Evolutionary conservation across 106 monocot genomes (phyloP), one percentile per base, ranked within the genome.

Genomic region (Cymbidium sinense): DNA sequence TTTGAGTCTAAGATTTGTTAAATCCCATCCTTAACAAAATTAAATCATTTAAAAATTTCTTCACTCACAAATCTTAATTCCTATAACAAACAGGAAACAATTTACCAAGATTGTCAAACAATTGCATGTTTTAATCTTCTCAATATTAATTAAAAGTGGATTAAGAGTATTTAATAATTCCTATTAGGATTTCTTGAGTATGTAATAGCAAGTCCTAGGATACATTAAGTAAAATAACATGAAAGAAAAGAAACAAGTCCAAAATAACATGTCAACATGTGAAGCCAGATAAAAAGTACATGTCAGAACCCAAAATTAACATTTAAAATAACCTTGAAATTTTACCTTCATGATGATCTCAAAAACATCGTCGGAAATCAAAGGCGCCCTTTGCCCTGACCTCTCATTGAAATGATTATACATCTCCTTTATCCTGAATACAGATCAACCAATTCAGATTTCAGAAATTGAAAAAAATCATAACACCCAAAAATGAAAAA

Each of bases 271-370:
- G n/a, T 1, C 69, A 69, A 12, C 17, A 34, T 33, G 34, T 33
- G 11, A 34, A 69, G 34, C 31, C 28, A 25, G 28, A 17, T 28
- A 4, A 69, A 34, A 71, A 15, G 37, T n/a, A 2, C 71, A 35
- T 18, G n/a, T 71, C 12, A 17, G 9, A 39, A 23, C 0, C 20
- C 18, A 71, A 71, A 36, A 71, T 17, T 1, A 35, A 8, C 19
- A 71, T 1, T 8, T 71, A 50, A 28, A 50, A 33, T 15, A 75
- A 50, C 11, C 44, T 9, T 13, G n/a, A 23, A 75, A 51, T 1
- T 12, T 80, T 61, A 93, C 95, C 95, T 90, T 89, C 93, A 95
- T 90, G 81, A 95, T 93, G 39, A 95, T 93, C 34, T 87, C 88
- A 82, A 87, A 93, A n/a, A 95, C 85, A 81, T 95, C 95, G 64